These are phyloP conservation scores for Aegilops longissima DNA, from an alignment of 176 grass and related monocot genomes.

Conservation along the genomic window DNA sequence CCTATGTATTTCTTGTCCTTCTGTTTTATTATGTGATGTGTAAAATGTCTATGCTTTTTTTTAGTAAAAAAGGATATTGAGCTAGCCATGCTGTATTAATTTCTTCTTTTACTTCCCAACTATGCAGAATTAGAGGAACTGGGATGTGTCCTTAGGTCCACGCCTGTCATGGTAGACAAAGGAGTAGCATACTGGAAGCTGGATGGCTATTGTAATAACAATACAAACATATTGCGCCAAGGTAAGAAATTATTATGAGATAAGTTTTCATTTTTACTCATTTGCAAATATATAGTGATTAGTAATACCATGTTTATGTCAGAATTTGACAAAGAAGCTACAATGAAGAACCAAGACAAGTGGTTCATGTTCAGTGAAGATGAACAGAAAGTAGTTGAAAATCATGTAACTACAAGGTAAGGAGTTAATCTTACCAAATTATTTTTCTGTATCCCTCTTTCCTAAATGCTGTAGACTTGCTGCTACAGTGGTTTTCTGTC, in stretches of 20 bases:
- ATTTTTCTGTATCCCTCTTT: neutral
- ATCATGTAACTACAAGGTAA: conserved; percentile 35
- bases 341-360: conserved; percentile 32
- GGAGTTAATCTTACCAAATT: neutral
- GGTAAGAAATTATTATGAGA: conserved; percentile 24
- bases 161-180: conserved; percentile 39
- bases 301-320: conserved; percentile 13
- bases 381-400: conserved; percentile 39
- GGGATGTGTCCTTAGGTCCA: conserved; percentile 37
- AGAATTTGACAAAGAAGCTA: conserved; percentile 28
- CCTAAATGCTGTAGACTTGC: neutral
- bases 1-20: neutral
- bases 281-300: conserved; percentile 16
- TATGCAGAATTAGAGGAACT: conserved; percentile 38
- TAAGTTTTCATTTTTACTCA: conserved; percentile 4
- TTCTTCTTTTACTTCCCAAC: conserved; percentile 9
- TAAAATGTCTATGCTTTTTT: neutral
- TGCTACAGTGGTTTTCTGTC: neutral
- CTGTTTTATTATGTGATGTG: neutral
- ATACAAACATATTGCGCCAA: conserved; percentile 38
- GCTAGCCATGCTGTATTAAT: neutral
- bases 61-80: neutral
- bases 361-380: conserved; percentile 48
- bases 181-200: conserved; percentile 43
- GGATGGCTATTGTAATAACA: conserved; percentile 29